These are phyloP conservation scores for Crithidia bombi DNA, from an alignment of 208 protist genomes.

Conservation along the genomic window DNA sequence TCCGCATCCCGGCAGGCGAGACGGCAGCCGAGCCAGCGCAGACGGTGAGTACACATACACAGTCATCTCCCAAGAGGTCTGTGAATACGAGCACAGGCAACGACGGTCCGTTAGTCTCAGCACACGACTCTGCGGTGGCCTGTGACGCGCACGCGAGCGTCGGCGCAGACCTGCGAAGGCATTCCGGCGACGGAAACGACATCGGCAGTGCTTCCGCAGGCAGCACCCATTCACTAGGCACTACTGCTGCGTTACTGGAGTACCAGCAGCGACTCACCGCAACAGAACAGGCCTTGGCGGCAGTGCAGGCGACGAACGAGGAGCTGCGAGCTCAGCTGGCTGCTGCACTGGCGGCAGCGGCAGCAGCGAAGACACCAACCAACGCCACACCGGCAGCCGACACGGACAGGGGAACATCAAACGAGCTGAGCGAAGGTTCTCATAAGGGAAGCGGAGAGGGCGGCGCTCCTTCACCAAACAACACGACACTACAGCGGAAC, in stretches of 20 bases:
- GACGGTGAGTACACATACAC: neutral
- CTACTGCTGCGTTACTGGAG: neutral
- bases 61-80: too few relatives aligned
- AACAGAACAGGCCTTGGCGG: conserved; percentile 10
- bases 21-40: neutral
- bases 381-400: neutral
- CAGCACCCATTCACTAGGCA: neutral
- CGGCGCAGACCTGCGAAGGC: too few relatives aligned
- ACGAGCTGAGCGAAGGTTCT: neutral
- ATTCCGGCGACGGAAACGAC: neutral
- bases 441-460: too few relatives aligned
- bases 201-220: neutral
- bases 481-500: too few relatives aligned
- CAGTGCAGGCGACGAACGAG: conserved; percentile 21
- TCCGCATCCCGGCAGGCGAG: neutral
- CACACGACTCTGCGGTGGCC: too few relatives aligned
- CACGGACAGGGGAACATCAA: neutral
- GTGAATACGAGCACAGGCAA: too few relatives aligned
- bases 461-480: too few relatives aligned
- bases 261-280: conserved; percentile 9
- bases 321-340: conserved; percentile 25
- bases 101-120: too few relatives aligned
- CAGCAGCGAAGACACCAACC: neutral
- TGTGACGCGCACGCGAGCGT: too few relatives aligned
- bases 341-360: conserved; percentile 11